Evolutionary conservation across 169 alveolate species (phyloP), one percentile per base, ranked within the genome.

Genomic region (Toxoplasma gondii): DNA sequence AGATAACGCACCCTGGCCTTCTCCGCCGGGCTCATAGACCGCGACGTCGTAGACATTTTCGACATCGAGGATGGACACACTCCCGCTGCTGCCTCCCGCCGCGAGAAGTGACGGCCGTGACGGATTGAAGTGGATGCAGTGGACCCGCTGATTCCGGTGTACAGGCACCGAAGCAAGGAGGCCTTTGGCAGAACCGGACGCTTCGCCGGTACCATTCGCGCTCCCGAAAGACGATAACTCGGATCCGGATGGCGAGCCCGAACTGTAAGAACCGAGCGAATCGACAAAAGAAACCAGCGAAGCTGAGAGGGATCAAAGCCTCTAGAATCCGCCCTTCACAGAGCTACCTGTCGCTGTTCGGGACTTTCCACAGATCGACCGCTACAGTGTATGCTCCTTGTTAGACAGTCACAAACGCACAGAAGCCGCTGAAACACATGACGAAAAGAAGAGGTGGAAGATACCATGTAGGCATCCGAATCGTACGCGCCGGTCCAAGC

Each of bases 71-170:
- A 93, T 84, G 19, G 95, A 83, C 4, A 93, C 88, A 0, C 93
- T 88, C 0, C 95, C 95, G 36, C 90, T 43, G 88, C 93, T 87
- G 54, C 93, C 36, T 38, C 95, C 95, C 0, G 93, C 95, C 19
- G 95, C 95, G n/a, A 93, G 90, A 31, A 93, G 92, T 29, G 92
- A 69, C 19, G 92, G 86, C 41, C 92, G 49, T 12, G 81, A 53
- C 0, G 95, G 69, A 84, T 84, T 93, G 81, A 93, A 93, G 74
- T 93, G 91, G 31, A 93, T 29, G 27, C 92, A 54, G 64, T 69
- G 88, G 0, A 93, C 92, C 53, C 95, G 64, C 74, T 93, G 91
- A 0, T 88, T 70, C 49, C 67, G 34, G 31, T 78, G 84, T 1
- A 91, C 91, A 1, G 36, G 5, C 78, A 91, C 84, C 19, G 94